A percentile compares a stretch with the other conserved stretches of the same genome.
Conservation (phyloP, 768 basidiomycete species). For the Russula sp. region DNA sequence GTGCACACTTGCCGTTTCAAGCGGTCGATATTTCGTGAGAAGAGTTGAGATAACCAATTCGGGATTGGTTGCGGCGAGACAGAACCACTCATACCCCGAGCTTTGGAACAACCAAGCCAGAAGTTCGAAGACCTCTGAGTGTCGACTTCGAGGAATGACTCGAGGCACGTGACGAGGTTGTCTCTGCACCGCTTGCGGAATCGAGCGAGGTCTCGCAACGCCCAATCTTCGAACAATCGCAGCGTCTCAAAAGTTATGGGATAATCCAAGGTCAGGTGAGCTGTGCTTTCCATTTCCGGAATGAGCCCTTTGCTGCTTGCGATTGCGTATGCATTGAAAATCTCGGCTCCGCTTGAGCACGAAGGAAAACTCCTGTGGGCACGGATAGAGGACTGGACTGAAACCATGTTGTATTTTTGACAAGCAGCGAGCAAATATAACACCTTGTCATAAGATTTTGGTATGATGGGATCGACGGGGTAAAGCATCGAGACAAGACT, state of each 20-base stretch:
- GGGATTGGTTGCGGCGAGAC: too few species aligned
- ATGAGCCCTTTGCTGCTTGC: background rate
- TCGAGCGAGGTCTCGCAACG: background rate
- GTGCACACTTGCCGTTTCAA: too few species aligned
- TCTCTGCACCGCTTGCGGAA: background rate
- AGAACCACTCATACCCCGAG: too few species aligned
- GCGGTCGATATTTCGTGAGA: too few species aligned
- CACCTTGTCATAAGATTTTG: background rate
- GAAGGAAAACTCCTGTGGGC: background rate
- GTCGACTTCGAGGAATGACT: background rate
- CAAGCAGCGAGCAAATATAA: constrained; percentile 13
- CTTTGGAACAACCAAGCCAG: too few species aligned
- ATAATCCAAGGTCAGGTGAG: background rate
- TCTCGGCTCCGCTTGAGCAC: background rate
- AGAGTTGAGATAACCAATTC: too few species aligned
- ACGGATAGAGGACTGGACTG: background rate
- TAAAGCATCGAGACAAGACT: constrained; percentile 3
- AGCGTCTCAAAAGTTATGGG: too few species aligned
- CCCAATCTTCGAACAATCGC: too few species aligned
- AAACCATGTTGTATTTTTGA: constrained; percentile 24
- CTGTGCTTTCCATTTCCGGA: background rate
- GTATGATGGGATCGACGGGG: background rate
- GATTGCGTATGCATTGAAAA: background rate
- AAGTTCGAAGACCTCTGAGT: too few species aligned
- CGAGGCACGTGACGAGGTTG: background rate